A percentile compares a stretch with the other conserved stretches of the same genome.
Conservation (phyloP, 2,329 filamentous ascomycete genomes). For the Drechslerella dactyloides region DNA sequence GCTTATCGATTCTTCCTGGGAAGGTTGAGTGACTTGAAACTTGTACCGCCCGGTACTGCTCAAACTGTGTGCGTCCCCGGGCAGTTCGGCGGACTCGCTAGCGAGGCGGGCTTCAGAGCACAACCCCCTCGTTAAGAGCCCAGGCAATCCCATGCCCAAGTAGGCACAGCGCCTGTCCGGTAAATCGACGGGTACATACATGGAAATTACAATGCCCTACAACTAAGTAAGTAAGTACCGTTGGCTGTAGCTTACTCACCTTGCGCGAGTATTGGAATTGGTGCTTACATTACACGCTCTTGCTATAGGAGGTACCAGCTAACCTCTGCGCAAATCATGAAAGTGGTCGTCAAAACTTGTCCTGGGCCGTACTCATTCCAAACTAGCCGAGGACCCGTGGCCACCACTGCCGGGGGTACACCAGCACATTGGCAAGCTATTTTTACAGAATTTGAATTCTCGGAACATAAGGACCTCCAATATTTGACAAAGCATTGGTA, state of each 20-base stretch:
- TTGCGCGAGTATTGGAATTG: constrained; percentile 15
- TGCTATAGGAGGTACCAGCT: not conserved
- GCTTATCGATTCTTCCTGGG: constrained; percentile 47
- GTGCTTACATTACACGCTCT: constrained; percentile 44
- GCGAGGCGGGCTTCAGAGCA: constrained; percentile 44
- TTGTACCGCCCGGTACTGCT: constrained; percentile 31
- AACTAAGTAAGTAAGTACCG: constrained; percentile 3
- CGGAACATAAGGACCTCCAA: constrained; percentile 20
- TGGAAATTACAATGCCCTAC: too few relatives aligned
- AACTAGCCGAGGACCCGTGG: constrained; percentile 41
- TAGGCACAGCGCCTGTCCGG: constrained; percentile 19
- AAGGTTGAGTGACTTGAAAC: constrained; percentile 41
- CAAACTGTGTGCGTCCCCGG: constrained; percentile 4
- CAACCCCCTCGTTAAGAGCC: constrained; percentile 17
- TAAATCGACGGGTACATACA: too few relatives aligned
- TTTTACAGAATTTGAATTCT: constrained; percentile 48
- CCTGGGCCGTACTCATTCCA: constrained; percentile 14
- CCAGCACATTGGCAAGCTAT: constrained; percentile 30
- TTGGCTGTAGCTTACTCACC: constrained; percentile 40
- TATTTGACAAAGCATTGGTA: constrained; percentile 34
- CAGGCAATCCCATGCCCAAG: constrained; percentile 33
- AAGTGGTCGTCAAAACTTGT: not conserved
- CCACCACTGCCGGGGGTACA: constrained; percentile 22
- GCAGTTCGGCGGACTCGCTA: constrained; percentile 15
- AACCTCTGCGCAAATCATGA: too few relatives aligned